Evolutionary conservation across 495 filamentous ascomycete species (phyloP).

Genomic region (Tuber borchii): DNA sequence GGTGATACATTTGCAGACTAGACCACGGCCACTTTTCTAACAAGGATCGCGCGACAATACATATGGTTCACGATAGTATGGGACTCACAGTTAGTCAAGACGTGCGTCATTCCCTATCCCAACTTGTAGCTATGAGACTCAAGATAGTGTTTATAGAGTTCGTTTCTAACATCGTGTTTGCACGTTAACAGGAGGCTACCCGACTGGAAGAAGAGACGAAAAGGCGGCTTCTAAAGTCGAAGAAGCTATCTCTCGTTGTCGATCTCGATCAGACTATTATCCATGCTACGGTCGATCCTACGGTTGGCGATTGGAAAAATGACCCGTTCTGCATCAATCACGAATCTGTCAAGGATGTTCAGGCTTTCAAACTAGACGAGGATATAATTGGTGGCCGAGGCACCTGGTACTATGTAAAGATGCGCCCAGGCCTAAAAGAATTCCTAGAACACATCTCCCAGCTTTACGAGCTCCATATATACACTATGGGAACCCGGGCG

Average conservation of each 20-base stretch:
- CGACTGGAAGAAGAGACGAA: conserved; percentile 80
- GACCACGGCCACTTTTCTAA: conserved; percentile 46
- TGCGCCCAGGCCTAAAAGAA: conserved; percentile 79
- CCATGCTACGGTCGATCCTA: conserved; percentile 94
- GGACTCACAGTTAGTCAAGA: conserved; percentile 56
- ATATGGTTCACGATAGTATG: conserved; percentile 86
- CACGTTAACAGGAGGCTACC: conserved; percentile 55
- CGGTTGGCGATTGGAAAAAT: conserved; percentile 87
- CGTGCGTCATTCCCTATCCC: conserved; percentile 23
- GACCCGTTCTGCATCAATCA: conserved; percentile 86
- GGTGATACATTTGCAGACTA: conserved; percentile 40
- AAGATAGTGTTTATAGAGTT: conserved; percentile 4
- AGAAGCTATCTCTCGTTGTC: conserved; percentile 87
- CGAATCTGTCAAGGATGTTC: conserved; percentile 79
- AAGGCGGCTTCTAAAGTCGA: conserved; percentile 64
- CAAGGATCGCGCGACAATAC: conserved; percentile 77
- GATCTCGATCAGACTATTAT: conserved; percentile 98
- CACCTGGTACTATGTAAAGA: conserved; percentile 96
- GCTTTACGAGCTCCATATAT: conserved; percentile 92
- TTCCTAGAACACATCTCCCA: conserved; percentile 74
- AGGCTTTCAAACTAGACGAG: conserved; percentile 80
- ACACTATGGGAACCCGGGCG: conserved; percentile 95
- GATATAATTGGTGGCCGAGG: conserved; percentile 40
- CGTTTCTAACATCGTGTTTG: conserved; percentile 14
- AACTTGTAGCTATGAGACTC: not conserved